These are phyloP conservation scores for Suaeda aralocaspica DNA, from an alignment of 148 eudicot genomes.

Conservation along the genomic window DNA sequence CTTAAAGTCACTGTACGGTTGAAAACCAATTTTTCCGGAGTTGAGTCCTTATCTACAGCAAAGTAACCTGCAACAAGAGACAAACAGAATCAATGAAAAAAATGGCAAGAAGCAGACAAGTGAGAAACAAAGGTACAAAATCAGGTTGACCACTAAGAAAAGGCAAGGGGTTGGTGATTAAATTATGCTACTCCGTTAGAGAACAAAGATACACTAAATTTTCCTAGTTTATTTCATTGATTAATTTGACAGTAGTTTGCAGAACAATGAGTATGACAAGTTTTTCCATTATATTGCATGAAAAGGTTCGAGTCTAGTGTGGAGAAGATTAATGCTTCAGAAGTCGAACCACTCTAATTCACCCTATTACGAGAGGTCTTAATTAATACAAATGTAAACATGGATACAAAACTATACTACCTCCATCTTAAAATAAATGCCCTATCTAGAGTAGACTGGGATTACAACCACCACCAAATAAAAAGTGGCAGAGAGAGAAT, in stretches of 20 bases:
- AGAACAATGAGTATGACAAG: neutral
- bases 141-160: neutral
- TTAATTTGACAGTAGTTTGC: too few relatives aligned
- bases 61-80: conserved; percentile 56
- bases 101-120: neutral
- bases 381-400: too few relatives aligned
- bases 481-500: too few relatives aligned
- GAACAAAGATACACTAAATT: too few relatives aligned
- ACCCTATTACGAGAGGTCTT: too few relatives aligned
- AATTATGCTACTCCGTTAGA: neutral
- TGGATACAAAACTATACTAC: too few relatives aligned
- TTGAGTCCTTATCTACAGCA: conserved; percentile 76
- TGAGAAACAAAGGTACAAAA: neutral
- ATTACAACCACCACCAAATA: too few relatives aligned
- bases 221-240: too few relatives aligned
- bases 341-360: too few relatives aligned
- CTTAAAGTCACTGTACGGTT: conserved; percentile 78
- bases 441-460: too few relatives aligned
- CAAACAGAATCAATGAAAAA: neutral
- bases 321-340: neutral
- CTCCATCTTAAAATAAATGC: too few relatives aligned
- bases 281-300: neutral
- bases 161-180: neutral
- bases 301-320: neutral
- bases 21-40: conserved; percentile 63